Evolutionary conservation across 2,329 filamentous ascomycete genomes (phyloP).

Genomic region (Fusarium sp.): DNA sequence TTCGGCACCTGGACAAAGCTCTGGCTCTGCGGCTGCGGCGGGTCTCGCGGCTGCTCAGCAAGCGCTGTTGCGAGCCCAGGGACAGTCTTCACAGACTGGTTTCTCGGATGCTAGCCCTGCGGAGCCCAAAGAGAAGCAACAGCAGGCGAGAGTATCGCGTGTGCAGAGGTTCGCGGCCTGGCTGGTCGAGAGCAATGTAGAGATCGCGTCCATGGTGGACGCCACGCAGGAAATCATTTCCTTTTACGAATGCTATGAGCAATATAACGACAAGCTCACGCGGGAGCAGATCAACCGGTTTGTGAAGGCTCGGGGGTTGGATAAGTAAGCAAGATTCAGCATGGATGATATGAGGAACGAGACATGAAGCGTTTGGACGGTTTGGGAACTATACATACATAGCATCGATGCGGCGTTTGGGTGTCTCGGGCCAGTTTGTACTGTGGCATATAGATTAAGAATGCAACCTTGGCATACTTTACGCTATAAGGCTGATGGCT

Average conservation of each 20-base stretch:
- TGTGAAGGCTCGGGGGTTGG: constrained; percentile 68
- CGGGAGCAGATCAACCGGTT: constrained; percentile 70
- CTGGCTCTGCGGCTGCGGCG: constrained; percentile 50
- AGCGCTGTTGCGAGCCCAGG: constrained; percentile 61
- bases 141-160: constrained; percentile 70
- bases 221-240: constrained; percentile 93
- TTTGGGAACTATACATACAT: constrained; percentile 1
- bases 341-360: constrained; percentile 35
- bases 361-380: constrained; percentile 36
- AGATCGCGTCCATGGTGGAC: constrained; percentile 87
- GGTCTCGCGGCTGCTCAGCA: constrained; percentile 64
- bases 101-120: constrained; percentile 25
- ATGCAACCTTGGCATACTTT: neutral
- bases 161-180: constrained; percentile 78
- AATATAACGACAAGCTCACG: constrained; percentile 71
- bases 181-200: constrained; percentile 87
- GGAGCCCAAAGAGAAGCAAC: constrained; percentile 60
- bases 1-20: constrained; percentile 45
- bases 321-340: constrained; percentile 54
- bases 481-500: constrained; percentile 1
- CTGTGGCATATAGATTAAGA: neutral
- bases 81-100: constrained; percentile 41
- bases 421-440: neutral
- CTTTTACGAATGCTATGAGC: constrained; percentile 79
- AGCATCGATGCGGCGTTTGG: constrained; percentile 29